Evolutionary conservation across 1,284 basidiomycete genomes (phyloP), one percentile per base, ranked within the genome.

Genomic region (Rhodotorula glutinis): DNA sequence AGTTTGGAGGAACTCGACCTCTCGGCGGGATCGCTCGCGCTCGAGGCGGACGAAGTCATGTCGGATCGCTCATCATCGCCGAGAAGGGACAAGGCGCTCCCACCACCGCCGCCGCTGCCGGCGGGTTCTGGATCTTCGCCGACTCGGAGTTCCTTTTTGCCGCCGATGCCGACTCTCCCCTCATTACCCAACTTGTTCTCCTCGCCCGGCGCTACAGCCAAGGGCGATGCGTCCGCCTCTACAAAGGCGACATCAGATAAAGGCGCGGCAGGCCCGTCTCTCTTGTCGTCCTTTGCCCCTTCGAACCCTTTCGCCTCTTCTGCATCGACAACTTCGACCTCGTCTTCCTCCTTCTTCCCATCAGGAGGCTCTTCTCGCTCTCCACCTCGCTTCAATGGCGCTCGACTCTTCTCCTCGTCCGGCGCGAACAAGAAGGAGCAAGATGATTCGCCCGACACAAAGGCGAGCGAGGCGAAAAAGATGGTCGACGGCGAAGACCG

Each of bases 401-500:
- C 46, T 7, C 60, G 51, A 3, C 55, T 53, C 0, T 33, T 54
- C 7, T 49, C 17, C 23, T 41, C 53, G 27, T 46, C 19, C 57
- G 56, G 17, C 19, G 16, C 19, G 58, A 54, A 40, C 43, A 58
- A 51, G 27, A 23, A 53, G 38, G 27, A 47, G 25, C 17, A 40
- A 0, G 56, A 29, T 17, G 60, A 62, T 1, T 55, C 59, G 2
- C 53, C 57, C 0, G 64, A 59, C 16, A 61, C 58, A 14, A 59
- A 51, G 17, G 53, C 53, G 19, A 44, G 29, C 3, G 51, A 72
- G 17, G 67, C 67, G 19, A 61, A 69, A 52, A 47, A 53, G 16
- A 57, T 71, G 44, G 60, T 73, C 11, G 63, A 69, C 43, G 56
- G 64, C 23, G 58, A 38, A 11, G 72, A 72, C 30, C 60, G 53